Base-by-base conservation (phyloP, 306 rosid genomes). In the Medicago lupulina region DNA sequence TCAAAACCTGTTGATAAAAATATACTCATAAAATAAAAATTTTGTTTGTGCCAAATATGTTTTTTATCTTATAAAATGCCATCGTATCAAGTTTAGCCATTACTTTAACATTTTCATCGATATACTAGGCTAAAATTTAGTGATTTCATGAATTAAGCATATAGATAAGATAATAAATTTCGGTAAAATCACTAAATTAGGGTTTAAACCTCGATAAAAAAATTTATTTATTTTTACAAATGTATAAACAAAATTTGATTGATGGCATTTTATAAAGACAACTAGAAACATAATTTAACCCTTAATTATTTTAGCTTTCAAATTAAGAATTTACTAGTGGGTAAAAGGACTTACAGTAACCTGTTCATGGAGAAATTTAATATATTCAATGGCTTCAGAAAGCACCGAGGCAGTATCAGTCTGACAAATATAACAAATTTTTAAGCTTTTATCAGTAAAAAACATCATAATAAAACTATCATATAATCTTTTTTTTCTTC, bases 341-440 rank as follows among this genome's bases (percentile, higher is more conserved):
- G 38, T 79, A 73, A 66, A 70, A 83, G 88, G 81, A 88, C 97
- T 92, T 87, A 96, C 99, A 76, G 81, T 79, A 51, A 96, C 92
- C 84, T 96, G 98, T 55, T 92, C 97, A 73, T 96, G 99, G 85
- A 92, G 98, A 76, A 92, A 92, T 83, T 92, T 96, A 90, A 96
- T 92, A 81, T 92, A 96, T 77, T 88, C 98, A 76, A 92, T 89
- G 73, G 99, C 99, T 88, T 96, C 99, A 81, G 99, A 96, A 67
- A 96, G 97, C 87, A 96, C 99, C 39, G 99, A 96, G 79, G 99
- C 99, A 54, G 99, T 96, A 90, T 96, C 99, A 72, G 99, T 96
- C 99, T 96, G 97, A 75, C 82, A 87, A 77, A 71, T 11, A 80
- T 51, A 75, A 67, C 13, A 71, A 57, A 74, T 49, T 68, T 84